A percentile compares a stretch with the other conserved stretches of the same genome.
phyloP scores from a whole-genome alignment of 768 basidiomycete genomes.

The Suillus decipiens region DNA sequence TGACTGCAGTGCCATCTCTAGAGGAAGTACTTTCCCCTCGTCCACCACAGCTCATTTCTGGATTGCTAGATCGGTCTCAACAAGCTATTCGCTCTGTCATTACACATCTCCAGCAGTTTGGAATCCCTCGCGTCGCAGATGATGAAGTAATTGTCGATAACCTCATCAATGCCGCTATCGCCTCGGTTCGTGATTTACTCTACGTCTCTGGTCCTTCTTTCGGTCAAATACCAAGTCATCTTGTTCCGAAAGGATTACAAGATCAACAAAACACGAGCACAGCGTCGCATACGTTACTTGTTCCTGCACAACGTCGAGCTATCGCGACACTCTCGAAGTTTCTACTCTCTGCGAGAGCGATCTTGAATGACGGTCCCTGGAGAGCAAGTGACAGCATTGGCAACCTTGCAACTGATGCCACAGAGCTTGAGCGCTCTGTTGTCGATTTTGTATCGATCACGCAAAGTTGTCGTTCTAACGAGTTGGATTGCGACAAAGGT shows the following conservation, averaged over 20 bases:
- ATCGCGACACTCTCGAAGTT: slow-evolving; percentile 88
- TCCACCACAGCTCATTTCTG: slow-evolving; percentile 56
- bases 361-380: slow-evolving; percentile 48
- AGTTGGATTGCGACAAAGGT: slow-evolving; percentile 20
- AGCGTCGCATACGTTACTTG: slow-evolving; percentile 56
- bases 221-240: slow-evolving; percentile 38
- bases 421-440: slow-evolving; percentile 71
- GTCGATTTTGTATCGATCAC: slow-evolving; percentile 67
- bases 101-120: slow-evolving; percentile 54
- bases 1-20: slow-evolving; percentile 23
- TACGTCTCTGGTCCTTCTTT: slow-evolving; percentile 61
- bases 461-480: slow-evolving; percentile 39
- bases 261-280: slow-evolving; percentile 29
- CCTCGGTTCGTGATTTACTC: slow-evolving; percentile 69
- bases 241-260: slow-evolving; percentile 43
- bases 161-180: slow-evolving; percentile 59
- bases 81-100: slow-evolving; percentile 62
- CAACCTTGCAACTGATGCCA: slow-evolving; percentile 70
- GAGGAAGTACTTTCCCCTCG: slow-evolving; percentile 55
- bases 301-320: slow-evolving; percentile 79
- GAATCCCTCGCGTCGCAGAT: slow-evolving; percentile 45
- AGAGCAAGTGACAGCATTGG: slow-evolving; percentile 20
- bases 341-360: slow-evolving; percentile 82
- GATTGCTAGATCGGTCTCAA: slow-evolving; percentile 58
- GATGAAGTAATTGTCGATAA: slow-evolving; percentile 62